Base-by-base conservation (phyloP, 495 filamentous ascomycete genomes). In the Penicillium bovifimosum region DNA sequence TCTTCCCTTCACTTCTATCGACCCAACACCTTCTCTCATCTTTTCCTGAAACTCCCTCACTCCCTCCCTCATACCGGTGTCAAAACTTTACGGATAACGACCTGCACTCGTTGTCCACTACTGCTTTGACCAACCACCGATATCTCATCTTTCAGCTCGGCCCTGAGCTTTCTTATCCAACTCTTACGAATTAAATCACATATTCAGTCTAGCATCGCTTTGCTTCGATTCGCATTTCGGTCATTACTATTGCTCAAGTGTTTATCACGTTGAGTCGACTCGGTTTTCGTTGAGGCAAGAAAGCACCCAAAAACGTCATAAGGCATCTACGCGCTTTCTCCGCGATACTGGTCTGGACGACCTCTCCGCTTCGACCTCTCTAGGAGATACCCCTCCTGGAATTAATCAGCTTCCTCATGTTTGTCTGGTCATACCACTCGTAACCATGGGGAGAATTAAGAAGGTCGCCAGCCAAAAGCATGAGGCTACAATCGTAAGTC, bases 391-490 rank as follows among this genome's bases (percentile, higher is more conserved):
- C 29, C 42, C 60, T 66, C 64, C 63, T 68, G 59, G 58, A 64
- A 54, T 58, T 44, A 54, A 52, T 50, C 28, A 50, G 49, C 47
- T 44, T 65, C 71, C 76, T 74, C 66, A 80, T 80, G 77, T 71
- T 71, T 68, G 65, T 60, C 69, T 67, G 65, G 64, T 49, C 60
- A 28, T n/a, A 49, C 48, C 33, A 53, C 64, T 55, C 60, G 61
- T 57, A 64, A 77, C 62, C 60, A 96, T 96, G 90, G 92, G 90
- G 80, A 91, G 86, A 84, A 98, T 98, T 72, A 92, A 89, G 72
- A 98, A 97, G 82, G 78, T 84, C 60, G 91, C 92, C 65, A 88
- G 88, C 65, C 76, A 85, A 60, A 92, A 93, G 71, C 93, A 98
- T 76, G 86, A 87, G 78, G 91, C 91, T 69, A 96, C 91, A 60